These are phyloP conservation scores for Durio zibethinus DNA, from an alignment of 345 rosid genomes.

Conservation along the genomic window DNA sequence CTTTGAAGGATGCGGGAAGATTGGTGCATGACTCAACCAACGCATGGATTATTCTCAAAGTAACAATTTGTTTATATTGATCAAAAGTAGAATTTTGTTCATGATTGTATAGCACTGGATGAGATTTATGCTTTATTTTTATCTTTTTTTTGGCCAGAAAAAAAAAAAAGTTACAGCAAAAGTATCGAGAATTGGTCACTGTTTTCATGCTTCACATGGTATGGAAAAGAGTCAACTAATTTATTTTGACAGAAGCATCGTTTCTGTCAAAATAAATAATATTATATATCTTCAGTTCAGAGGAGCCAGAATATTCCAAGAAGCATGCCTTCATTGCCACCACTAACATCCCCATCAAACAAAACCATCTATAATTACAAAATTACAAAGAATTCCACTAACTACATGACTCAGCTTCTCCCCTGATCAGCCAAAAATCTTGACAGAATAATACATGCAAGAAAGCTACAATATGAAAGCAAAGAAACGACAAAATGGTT, in stretches of 20 bases:
- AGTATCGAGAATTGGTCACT: too few species aligned
- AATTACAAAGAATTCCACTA: background rate
- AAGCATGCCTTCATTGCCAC: background rate
- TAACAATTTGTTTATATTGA: background rate
- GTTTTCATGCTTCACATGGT: too few species aligned
- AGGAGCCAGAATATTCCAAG: background rate
- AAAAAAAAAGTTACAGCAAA: too few species aligned
- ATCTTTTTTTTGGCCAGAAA: too few species aligned
- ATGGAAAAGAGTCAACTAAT: too few species aligned
- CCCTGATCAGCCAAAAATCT: background rate
- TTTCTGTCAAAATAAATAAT: background rate
- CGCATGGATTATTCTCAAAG: background rate
- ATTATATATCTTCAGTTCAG: background rate
- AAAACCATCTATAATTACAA: background rate
- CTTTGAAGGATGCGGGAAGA: background rate
- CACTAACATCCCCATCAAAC: constrained; percentile 13
- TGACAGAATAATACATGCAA: constrained; percentile 7
- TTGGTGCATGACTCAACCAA: constrained; percentile 3
- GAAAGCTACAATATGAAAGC: background rate
- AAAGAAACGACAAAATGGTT: background rate
- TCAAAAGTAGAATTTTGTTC: background rate
- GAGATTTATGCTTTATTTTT: too few species aligned
- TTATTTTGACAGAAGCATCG: too few species aligned
- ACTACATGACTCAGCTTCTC: background rate
- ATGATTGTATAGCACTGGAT: too few species aligned